phyloP scores from a whole-genome alignment of 2,329 filamentous ascomycete genomes.

The Neopestalotiopsis rosae region DNA sequence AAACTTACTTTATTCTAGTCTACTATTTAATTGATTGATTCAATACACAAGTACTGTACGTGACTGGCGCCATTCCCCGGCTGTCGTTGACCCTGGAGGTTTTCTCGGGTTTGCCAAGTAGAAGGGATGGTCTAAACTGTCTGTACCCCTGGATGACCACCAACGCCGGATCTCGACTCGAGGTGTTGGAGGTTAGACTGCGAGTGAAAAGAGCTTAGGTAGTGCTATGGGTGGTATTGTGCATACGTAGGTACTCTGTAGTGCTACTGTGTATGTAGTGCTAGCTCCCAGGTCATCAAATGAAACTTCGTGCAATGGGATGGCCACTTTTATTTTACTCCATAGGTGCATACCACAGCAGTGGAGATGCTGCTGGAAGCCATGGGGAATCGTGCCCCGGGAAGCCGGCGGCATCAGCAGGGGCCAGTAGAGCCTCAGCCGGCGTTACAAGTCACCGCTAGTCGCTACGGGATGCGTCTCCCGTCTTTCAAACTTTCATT shows the following conservation, averaged over 20 bases:
- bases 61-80: neutral
- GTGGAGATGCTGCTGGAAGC: neutral
- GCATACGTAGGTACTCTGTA: neutral
- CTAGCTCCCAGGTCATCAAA: neutral
- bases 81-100: neutral
- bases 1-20: too few relatives aligned
- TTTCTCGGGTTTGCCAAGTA: neutral
- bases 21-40: too few relatives aligned
- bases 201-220: too few relatives aligned
- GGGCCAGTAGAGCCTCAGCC: neutral
- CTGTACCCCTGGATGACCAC: neutral
- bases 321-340: neutral
- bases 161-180: too few relatives aligned
- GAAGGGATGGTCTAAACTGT: neutral
- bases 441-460: conserved; percentile 1
- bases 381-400: neutral
- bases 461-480: neutral
- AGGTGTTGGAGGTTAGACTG: too few relatives aligned
- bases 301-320: neutral
- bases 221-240: too few relatives aligned
- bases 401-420: neutral
- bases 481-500: neutral
- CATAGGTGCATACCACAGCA: neutral
- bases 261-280: neutral
- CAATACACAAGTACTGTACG: neutral